These are phyloP conservation scores for Cudoniella acicularis DNA, from an alignment of 495 filamentous ascomycete species.

Conservation along the genomic window DNA sequence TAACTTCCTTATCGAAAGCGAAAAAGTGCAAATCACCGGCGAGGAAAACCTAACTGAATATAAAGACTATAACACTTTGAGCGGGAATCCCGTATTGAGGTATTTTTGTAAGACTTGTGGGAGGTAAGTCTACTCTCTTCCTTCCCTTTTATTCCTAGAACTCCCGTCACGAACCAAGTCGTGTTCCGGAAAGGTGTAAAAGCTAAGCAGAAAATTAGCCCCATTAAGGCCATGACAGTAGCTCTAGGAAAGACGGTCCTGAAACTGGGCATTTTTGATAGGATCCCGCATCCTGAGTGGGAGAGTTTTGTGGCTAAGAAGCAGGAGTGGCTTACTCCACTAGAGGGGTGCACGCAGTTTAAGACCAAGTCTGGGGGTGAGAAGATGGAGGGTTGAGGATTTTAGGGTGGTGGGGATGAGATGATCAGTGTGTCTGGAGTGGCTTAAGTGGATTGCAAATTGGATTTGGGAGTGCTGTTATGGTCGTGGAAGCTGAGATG, in stretches of 20 bases:
- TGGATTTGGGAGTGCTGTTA: no score
- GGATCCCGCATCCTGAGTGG: constrained; percentile 36
- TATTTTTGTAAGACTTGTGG: constrained; percentile 39
- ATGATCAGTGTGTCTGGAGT: no score
- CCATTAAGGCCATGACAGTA: constrained; percentile 34
- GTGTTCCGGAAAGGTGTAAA: neutral
- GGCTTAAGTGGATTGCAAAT: no score
- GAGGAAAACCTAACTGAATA: constrained; percentile 33
- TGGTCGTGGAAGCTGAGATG: no score
- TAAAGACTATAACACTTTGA: constrained; percentile 31
- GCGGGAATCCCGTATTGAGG: constrained; percentile 34
- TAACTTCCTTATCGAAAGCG: constrained; percentile 37
- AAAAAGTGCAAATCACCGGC: constrained; percentile 36
- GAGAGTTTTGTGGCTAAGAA: constrained; percentile 33
- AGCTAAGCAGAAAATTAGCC: constrained; percentile 22
- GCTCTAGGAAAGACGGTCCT: constrained; percentile 31
- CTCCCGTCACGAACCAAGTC: neutral
- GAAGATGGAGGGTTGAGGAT: constrained; percentile 11
- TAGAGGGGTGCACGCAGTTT: constrained; percentile 21
- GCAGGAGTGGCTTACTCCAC: constrained; percentile 33
- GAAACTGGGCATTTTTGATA: constrained; percentile 41
- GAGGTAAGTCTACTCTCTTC: constrained; percentile 28
- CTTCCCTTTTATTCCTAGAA: neutral
- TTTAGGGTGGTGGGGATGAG: neutral
- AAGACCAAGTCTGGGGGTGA: constrained; percentile 18